Base-by-base conservation (phyloP, 2,329 filamentous ascomycete genomes). In the Alternaria sp. region DNA sequence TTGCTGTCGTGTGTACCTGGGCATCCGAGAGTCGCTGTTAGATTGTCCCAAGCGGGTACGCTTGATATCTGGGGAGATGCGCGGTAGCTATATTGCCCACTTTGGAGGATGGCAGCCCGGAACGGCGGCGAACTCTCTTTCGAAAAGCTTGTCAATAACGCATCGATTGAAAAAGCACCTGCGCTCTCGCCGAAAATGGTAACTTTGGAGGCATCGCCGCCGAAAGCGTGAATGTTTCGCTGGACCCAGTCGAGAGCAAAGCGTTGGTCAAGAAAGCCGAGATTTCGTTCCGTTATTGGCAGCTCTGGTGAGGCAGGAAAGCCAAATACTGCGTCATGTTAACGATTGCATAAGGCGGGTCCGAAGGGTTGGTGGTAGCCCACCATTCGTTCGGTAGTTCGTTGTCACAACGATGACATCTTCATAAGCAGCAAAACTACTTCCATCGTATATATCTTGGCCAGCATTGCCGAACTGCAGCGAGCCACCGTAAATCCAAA, bases 251-350 rank as follows among this genome's bases (percentile, higher is more conserved):
- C 80, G 1, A 86, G 73, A 3, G 83, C 84, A 21, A 80, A 68
- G n/a, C 84, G 77, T 58, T 85, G 84, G 52, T 86, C 84, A 75
- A 83, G 84, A 69, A 85, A 84, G 2, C 83, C 84, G 23, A 82
- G 75, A 55, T 86, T 86, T 1, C 59, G 63, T 21, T 60, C 63
- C 11, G 62, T 52, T 9, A 68, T 17, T 4, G 68, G 58, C 3
- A 75, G 45, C 10, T 65, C 65, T 2, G 71, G 65, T 8, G 69
- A 62, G 23, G 44, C 58, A 44, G 71, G 69, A 14, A 73, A 71
- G 14, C 72, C 72, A 44, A 75, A 75, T 2, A 71, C 72, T 75
- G 41, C 2, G 7, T 11, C 4, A 5, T 4, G 23, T 66, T 37
- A 69, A 49, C 9, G 10, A 9, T 14, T 11, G 5, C 6, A 33